Evolutionary conservation across 2,329 filamentous ascomycete genomes (phyloP), one percentile per base, ranked within the genome.

Genomic region (Fusarium nisikadoi): DNA sequence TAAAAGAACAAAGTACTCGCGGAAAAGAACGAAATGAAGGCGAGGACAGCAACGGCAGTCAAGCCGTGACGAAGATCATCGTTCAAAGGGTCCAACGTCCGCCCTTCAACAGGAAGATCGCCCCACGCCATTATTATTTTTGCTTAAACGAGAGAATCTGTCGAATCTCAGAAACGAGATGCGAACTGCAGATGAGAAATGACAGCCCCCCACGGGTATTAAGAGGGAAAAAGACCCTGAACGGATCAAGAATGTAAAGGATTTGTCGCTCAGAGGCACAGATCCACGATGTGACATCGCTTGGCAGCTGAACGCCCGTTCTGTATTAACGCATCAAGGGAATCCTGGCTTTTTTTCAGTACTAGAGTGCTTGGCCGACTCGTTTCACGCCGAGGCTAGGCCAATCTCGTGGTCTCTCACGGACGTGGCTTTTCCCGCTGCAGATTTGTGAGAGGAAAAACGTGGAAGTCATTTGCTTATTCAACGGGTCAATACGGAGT

Each of bases 11-110:
- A 73, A 6, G 52, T 47, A 29, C 68, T 71, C 11, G 79, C 73
- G 8, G 75, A 65, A 54, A 79, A 59, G 69, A 81, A 81, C 4
- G 80, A 81, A 19, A 80, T 67, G 47, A 76, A 76, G 23, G 79
- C 73, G 6, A 81, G 57, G 20, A 78, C 69, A 13, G 77, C 72
- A 55, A 81, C 79, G 31, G 77, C 78, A 7, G 73, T 75, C 38
- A 81, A 72, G 23, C 80, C 80, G n/a, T 57, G 63, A 33, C 65
- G 75, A 31, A 79, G 75, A 12, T 56, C 41, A 6, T 69, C 27
- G 0, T 55, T 19, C 12, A 81, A 54, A 9, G 77, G 75, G 11
- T 55, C 53, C 36, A 81, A 71, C 12, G 78, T 78, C 33, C 65
- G 76, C 41, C 73, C 63, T 23, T 76, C 74, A 6, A 20, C 7